Conservation (phyloP, 2,329 filamentous ascomycete species). For the Cladosporium halotolerans region DNA sequence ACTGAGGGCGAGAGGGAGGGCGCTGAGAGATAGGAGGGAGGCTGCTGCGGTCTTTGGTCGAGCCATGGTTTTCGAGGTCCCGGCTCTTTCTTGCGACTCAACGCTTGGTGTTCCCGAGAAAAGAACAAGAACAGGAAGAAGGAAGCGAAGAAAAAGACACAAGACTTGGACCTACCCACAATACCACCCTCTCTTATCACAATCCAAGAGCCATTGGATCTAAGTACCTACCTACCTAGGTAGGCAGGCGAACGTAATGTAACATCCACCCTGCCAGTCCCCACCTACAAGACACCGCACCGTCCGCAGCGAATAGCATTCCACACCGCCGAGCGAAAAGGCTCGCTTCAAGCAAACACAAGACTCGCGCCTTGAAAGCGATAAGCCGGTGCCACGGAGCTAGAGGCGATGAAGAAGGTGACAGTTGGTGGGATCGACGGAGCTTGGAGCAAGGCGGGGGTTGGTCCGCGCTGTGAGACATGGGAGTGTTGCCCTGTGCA, state of each 20-base stretch:
- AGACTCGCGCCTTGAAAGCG: slow-evolving; percentile 2
- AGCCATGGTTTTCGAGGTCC: background rate
- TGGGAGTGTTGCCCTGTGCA: no score
- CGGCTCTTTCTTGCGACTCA: background rate
- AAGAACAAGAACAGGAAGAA: background rate
- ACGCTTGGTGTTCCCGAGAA: background rate
- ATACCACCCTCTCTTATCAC: background rate
- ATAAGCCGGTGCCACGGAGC: slow-evolving; percentile 1
- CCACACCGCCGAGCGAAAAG: no score
- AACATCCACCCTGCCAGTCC: no score
- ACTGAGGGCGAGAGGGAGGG: slow-evolving; percentile 7
- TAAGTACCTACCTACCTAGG: no score
- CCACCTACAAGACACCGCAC: no score
- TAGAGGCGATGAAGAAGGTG: slow-evolving; percentile 7
- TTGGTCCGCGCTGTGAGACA: no score
- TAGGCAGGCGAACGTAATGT: no score
- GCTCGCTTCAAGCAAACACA: background rate
- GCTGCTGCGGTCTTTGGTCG: background rate
- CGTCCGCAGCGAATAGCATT: no score
- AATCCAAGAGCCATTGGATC: background rate
- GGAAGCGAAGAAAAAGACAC: background rate
- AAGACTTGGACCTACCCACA: background rate
- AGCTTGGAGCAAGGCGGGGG: background rate
- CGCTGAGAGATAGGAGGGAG: background rate
- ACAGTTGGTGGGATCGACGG: background rate